These are phyloP conservation scores for Aspergillus pseudoterreus DNA, from an alignment of 2,329 filamentous ascomycete genomes.

Conservation along the genomic window DNA sequence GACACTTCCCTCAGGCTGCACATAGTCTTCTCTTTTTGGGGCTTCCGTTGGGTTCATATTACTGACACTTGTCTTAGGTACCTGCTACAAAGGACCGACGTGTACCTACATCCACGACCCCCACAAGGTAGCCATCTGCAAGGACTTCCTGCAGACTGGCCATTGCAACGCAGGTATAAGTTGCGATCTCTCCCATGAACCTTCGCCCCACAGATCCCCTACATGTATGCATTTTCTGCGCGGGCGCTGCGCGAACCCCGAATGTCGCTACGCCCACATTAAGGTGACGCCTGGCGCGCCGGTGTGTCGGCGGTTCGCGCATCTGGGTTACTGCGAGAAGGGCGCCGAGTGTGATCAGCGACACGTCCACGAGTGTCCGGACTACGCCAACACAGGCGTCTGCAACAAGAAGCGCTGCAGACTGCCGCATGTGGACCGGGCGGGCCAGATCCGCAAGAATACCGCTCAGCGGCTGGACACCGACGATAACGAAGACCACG, in stretches of 20 bases:
- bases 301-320: constrained; percentile 81
- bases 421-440: constrained; percentile 81
- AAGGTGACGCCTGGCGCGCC: constrained; percentile 70
- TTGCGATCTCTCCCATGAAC: constrained; percentile 89
- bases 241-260: constrained; percentile 81
- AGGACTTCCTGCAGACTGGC: constrained; percentile 75
- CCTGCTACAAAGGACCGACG: constrained; percentile 73
- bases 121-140: constrained; percentile 84
- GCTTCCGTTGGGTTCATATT: neutral
- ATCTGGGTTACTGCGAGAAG: constrained; percentile 82
- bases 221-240: constrained; percentile 86
- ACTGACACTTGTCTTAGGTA: constrained; percentile 58
- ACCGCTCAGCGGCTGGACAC: constrained; percentile 38
- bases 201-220: constrained; percentile 77
- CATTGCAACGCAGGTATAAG: constrained; percentile 70
- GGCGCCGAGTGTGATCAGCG: constrained; percentile 73
- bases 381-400: constrained; percentile 84
- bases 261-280: constrained; percentile 84
- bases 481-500: constrained; percentile 37
- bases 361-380: constrained; percentile 89
- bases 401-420: constrained; percentile 81
- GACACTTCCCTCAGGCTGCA: constrained; percentile 26
- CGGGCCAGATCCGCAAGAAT: constrained; percentile 68
- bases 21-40: neutral
- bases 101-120: constrained; percentile 84